These are phyloP conservation scores for Sporisorium reilianum DNA, from an alignment of 1,284 basidiomycete genomes.

Conservation along the genomic window DNA sequence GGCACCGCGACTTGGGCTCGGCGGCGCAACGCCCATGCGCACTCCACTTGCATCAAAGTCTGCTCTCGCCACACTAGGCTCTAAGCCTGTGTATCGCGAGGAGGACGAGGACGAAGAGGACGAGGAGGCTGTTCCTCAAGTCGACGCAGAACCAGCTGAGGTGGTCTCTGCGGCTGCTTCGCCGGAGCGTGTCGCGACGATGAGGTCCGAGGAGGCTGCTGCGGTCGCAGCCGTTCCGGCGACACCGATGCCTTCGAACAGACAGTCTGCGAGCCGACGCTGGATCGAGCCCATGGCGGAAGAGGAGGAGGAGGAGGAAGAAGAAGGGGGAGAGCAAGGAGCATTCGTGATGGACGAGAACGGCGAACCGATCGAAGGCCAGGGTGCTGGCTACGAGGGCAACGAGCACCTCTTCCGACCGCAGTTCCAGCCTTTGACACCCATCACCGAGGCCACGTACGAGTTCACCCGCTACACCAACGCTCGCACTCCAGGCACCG, in stretches of 20 bases:
- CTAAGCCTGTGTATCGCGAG: conserved; percentile 40
- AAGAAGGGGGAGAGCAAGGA: conserved; percentile 28
- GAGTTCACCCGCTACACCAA: conserved; percentile 61
- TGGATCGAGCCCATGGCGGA: conserved; percentile 53
- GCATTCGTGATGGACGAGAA: conserved; percentile 28
- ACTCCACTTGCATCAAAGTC: conserved; percentile 38
- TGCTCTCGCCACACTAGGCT: conserved; percentile 19
- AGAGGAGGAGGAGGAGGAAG: conserved; percentile 51
- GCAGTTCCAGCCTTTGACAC: conserved; percentile 60
- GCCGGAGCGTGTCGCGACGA: conserved; percentile 6
- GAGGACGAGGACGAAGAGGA: conserved; percentile 51
- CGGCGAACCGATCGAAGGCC: conserved; percentile 19
- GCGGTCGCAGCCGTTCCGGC: conserved; percentile 18
- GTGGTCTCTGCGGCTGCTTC: conserved; percentile 3
- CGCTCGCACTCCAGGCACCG: conserved; percentile 50
- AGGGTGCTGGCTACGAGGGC: conserved; percentile 21
- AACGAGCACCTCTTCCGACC: conserved; percentile 38
- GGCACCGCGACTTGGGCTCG: conserved; percentile 22
- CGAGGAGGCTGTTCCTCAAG: background rate
- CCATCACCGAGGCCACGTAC: conserved; percentile 64
- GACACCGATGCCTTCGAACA: conserved; percentile 42
- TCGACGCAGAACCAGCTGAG: conserved; percentile 2
- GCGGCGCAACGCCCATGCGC: conserved; percentile 48
- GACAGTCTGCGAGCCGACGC: conserved; percentile 42
- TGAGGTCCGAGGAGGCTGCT: background rate